A percentile compares a stretch with the other conserved stretches of the same genome.
These are phyloP conservation scores for Trametes cubensis DNA, from an alignment of 768 basidiomycete genomes.

Conservation along the genomic window DNA sequence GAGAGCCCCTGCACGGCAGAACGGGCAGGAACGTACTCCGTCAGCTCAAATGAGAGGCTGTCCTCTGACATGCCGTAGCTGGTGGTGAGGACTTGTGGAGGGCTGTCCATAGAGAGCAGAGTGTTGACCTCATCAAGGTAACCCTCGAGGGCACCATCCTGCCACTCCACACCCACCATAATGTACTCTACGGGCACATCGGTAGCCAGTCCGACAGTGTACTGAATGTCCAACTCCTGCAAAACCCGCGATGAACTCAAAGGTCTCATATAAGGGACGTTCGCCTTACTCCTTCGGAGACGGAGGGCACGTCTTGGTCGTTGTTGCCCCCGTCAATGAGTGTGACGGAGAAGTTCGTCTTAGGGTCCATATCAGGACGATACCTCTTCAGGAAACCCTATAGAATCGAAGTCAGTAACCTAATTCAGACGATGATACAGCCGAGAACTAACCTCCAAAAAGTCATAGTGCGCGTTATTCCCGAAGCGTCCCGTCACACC, in stretches of 20 bases:
- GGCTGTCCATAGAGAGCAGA: slow-evolving; percentile 44
- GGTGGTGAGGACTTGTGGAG: slow-evolving; percentile 63
- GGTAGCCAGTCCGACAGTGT: slow-evolving; percentile 35
- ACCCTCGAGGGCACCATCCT: slow-evolving; percentile 27
- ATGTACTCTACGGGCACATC: slow-evolving; percentile 33
- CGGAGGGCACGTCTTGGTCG: slow-evolving; percentile 50
- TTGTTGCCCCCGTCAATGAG: slow-evolving; percentile 56
- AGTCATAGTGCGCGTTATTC: slow-evolving; percentile 32
- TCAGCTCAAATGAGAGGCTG: slow-evolving; percentile 60
- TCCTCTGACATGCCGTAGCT: slow-evolving; percentile 76
- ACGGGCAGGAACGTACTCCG: slow-evolving; percentile 38
- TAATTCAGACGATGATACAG: no score
- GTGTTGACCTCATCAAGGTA: slow-evolving; percentile 56
- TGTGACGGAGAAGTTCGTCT: slow-evolving; percentile 23
- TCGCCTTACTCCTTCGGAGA: slow-evolving; percentile 57
- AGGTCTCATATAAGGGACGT: neutral
- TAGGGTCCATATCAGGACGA: slow-evolving; percentile 24
- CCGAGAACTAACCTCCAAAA: slow-evolving; percentile 1
- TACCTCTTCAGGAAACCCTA: slow-evolving; percentile 48
- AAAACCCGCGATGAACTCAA: neutral
- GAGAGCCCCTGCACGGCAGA: neutral
- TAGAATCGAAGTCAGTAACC: slow-evolving; percentile 42
- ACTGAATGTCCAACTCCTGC: slow-evolving; percentile 38
- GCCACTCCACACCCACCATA: slow-evolving; percentile 25
- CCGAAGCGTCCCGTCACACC: slow-evolving; percentile 37